phyloP scores from a whole-genome alignment of 2,329 filamentous ascomycete species.

The Aspergillus spinulosporus region DNA sequence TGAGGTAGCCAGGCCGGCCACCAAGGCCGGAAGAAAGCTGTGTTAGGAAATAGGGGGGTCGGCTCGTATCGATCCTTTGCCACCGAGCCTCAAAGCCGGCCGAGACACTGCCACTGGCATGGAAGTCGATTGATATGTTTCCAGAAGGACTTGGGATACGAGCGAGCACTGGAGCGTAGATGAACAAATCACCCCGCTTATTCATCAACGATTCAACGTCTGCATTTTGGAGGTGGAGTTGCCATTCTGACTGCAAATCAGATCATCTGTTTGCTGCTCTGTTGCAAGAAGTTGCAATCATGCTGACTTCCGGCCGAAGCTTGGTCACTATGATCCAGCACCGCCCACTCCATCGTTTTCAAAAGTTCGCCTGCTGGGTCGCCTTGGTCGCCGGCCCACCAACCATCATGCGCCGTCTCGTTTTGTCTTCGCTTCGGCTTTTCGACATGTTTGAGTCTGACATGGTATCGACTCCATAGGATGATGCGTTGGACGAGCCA shows the following conservation, averaged over 20 bases:
- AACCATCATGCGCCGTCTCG: background rate
- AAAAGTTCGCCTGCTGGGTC: background rate
- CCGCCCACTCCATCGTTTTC: background rate
- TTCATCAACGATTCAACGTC: background rate
- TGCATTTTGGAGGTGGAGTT: background rate
- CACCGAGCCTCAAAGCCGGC: background rate
- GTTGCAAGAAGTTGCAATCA: background rate
- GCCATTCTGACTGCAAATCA: constrained; percentile 1
- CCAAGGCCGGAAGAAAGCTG: background rate
- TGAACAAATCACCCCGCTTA: background rate
- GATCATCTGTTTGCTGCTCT: background rate
- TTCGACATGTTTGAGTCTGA: background rate
- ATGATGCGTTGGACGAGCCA: constrained; percentile 9
- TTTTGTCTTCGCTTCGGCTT: background rate
- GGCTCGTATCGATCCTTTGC: background rate
- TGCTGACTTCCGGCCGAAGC: background rate
- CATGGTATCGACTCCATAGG: background rate
- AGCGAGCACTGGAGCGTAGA: background rate
- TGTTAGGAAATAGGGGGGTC: background rate
- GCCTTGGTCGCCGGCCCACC: background rate
- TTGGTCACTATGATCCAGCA: constrained; percentile 6
- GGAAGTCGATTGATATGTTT: background rate
- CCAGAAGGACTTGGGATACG: background rate
- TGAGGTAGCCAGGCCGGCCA: background rate
- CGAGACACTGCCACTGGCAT: background rate